These are phyloP conservation scores for Pezicula rhizophila DNA, from an alignment of 2,329 filamentous ascomycete species.

Conservation along the genomic window DNA sequence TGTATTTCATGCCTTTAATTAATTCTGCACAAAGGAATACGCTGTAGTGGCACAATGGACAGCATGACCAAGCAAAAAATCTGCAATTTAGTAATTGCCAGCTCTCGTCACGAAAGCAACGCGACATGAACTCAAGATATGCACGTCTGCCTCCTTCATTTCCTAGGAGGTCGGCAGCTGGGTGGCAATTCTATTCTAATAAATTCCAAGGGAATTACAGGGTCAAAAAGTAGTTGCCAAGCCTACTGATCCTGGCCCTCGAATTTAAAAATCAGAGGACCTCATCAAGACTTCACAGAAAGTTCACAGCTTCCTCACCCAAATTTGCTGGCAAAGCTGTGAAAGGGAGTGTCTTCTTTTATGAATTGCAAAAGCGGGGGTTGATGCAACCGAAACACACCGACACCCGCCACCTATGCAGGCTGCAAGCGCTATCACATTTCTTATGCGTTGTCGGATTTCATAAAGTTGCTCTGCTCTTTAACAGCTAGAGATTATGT, in stretches of 20 bases:
- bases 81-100: not conserved
- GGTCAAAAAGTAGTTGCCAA: slow-evolving; percentile 5
- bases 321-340: slow-evolving; percentile 10
- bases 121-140: not conserved
- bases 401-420: slow-evolving; percentile 6
- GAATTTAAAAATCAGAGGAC: not conserved
- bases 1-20: too few species aligned
- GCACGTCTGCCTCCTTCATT: slow-evolving; percentile 1
- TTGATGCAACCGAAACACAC: slow-evolving; percentile 8
- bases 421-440: slow-evolving; percentile 12
- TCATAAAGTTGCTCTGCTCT: slow-evolving; percentile 1
- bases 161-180: not conserved
- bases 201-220: slow-evolving; percentile 11
- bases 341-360: slow-evolving; percentile 9
- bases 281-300: slow-evolving; percentile 15
- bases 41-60: too few species aligned
- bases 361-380: not conserved
- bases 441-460: slow-evolving; percentile 11
- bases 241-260: not conserved
- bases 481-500: slow-evolving; percentile 13
- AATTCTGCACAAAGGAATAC: too few species aligned
- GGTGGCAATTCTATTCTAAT: slow-evolving; percentile 22
- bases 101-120: not conserved
- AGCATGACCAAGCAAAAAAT: too few species aligned
- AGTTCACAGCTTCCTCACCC: slow-evolving; percentile 3